Conservation (phyloP, 2,329 filamentous ascomycete species). For the Hypocreales sp. region DNA sequence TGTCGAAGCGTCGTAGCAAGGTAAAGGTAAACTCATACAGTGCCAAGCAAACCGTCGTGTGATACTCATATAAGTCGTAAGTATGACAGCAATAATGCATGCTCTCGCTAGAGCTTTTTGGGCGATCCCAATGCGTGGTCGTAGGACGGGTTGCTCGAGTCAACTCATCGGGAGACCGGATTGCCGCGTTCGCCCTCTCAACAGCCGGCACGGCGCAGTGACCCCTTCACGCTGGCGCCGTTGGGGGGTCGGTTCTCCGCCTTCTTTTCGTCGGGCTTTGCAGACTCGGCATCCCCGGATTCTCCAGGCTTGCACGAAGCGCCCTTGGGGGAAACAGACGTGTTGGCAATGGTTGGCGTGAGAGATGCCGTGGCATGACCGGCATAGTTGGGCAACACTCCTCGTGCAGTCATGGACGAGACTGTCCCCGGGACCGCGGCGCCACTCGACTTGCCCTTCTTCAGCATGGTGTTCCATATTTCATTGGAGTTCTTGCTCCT, state of each 20-base stretch:
- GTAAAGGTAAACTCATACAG: constrained; percentile 9
- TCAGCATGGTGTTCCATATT: constrained; percentile 34
- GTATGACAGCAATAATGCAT: constrained; percentile 16
- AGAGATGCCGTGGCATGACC: constrained; percentile 37
- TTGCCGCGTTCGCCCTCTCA: neutral
- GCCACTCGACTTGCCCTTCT: constrained; percentile 33
- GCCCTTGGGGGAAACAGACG: constrained; percentile 15
- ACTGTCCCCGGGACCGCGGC: constrained; percentile 29
- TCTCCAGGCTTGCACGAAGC: constrained; percentile 12
- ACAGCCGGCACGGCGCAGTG: constrained; percentile 1
- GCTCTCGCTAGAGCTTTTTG: constrained; percentile 10
- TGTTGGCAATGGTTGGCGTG: constrained; percentile 25
- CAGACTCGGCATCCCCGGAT: constrained; percentile 6
- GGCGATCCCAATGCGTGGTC: constrained; percentile 1
- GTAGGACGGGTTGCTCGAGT: neutral
- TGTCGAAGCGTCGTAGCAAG: constrained; percentile 6
- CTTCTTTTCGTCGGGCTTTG: constrained; percentile 16
- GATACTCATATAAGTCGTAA: constrained; percentile 16
- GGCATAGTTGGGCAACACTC: constrained; percentile 35
- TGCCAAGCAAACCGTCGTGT: constrained; percentile 5
- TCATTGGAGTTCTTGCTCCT: constrained; percentile 26
- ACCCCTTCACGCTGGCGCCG: constrained; percentile 5
- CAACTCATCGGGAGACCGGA: constrained; percentile 3
- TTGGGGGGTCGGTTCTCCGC: constrained; percentile 29
- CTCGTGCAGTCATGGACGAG: constrained; percentile 36